Evolutionary conservation across 1,284 basidiomycete genomes (phyloP).

Genomic region (Tylopilus sp.): DNA sequence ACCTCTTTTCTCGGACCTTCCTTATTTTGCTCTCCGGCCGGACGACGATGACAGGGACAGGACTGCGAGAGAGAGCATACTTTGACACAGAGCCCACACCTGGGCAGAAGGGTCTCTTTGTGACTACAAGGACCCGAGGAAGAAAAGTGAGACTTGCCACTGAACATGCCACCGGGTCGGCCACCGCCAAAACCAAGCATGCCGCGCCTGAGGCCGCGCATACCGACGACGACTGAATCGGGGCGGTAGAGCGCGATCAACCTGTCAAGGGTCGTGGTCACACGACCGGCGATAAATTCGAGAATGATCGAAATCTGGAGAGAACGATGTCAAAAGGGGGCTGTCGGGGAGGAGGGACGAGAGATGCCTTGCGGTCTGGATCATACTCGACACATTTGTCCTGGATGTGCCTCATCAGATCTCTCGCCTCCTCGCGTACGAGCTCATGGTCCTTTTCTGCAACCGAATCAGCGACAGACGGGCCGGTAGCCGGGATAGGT

Average conservation of each 20-base stretch:
- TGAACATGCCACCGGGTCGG: conserved; percentile 44
- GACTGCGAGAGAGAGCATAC: conserved; percentile 84
- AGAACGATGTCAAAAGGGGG: background rate
- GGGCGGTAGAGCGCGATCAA: conserved; percentile 94
- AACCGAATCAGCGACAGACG: background rate
- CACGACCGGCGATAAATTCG: conserved; percentile 89
- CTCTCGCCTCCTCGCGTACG: conserved; percentile 82
- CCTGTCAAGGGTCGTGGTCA: conserved; percentile 84
- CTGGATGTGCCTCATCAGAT: conserved; percentile 77
- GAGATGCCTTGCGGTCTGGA: conserved; percentile 63
- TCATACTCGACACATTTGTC: conserved; percentile 79
- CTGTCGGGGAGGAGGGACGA: background rate
- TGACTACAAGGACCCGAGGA: background rate
- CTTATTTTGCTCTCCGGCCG: conserved; percentile 83
- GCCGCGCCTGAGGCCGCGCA: conserved; percentile 64
- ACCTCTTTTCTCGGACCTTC: conserved; percentile 76
- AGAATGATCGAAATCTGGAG: conserved; percentile 82
- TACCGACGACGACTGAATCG: conserved; percentile 91
- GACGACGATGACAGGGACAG: conserved; percentile 90
- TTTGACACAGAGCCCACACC: conserved; percentile 35
- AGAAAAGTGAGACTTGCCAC: conserved; percentile 50
- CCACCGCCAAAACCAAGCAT: conserved; percentile 51
- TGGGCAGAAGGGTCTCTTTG: background rate
- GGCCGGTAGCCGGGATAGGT: background rate
- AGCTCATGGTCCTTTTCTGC: conserved; percentile 76